Conservation (phyloP, 2,329 filamentous ascomycete genomes). For the Ascochyta koolunga region DNA sequence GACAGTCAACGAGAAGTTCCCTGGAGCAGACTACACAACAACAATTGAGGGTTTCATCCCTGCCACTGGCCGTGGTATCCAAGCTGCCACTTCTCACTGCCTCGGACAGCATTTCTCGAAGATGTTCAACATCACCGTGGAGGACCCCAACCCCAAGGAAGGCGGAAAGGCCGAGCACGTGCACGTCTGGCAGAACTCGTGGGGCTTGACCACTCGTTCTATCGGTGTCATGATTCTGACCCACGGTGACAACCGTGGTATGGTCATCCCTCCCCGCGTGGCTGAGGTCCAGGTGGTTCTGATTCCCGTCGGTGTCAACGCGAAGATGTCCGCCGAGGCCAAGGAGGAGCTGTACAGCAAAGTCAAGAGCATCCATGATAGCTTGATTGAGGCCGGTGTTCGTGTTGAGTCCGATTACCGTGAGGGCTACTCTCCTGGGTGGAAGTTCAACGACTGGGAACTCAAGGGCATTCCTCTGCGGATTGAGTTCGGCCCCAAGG, state of each 20-base stretch:
- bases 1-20: constrained; percentile 98
- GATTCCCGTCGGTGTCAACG: constrained; percentile 90
- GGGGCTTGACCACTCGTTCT: constrained; percentile 95
- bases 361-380: constrained; percentile 71
- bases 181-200: constrained; percentile 97
- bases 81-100: constrained; percentile 92
- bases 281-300: constrained; percentile 85
- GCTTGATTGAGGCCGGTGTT: constrained; percentile 74
- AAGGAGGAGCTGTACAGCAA: constrained; percentile 76
- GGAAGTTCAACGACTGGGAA: constrained; percentile 99
- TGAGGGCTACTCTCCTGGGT: constrained; percentile 88
- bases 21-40: constrained; percentile 93
- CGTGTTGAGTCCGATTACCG: constrained; percentile 82
- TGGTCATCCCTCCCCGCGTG: constrained; percentile 90
- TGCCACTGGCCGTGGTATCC: constrained; percentile 92
- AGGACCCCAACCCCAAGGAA: constrained; percentile 77
- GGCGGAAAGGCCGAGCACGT: constrained; percentile 70
- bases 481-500: constrained; percentile 94
- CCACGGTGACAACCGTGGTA: constrained; percentile 92
- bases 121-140: constrained; percentile 98
- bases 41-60: constrained; percentile 98
- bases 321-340: constrained; percentile 70
- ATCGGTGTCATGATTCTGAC: constrained; percentile 99
- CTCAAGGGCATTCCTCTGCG: constrained; percentile 93
- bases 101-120: constrained; percentile 98